A percentile compares a stretch with the other conserved stretches of the same genome.
Conservation (phyloP, 2,329 filamentous ascomycete genomes). For the Penicillium glabrum region DNA sequence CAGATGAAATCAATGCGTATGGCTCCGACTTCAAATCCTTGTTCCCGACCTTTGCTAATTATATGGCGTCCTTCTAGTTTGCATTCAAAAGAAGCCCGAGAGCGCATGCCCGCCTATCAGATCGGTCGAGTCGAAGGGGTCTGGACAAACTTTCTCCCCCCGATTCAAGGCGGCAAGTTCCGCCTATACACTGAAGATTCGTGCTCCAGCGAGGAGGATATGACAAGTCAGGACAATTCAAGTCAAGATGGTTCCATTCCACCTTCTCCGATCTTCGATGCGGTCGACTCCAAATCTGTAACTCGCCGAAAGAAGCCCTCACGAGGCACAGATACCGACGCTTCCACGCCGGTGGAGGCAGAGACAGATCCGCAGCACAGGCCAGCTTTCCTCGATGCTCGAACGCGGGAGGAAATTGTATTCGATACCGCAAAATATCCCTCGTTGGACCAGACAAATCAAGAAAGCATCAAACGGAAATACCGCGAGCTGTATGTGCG, state of each 20-base stretch:
- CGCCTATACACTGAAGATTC: slow-evolving; percentile 53
- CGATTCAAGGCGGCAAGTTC: slow-evolving; percentile 86
- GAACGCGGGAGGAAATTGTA: slow-evolving; percentile 72
- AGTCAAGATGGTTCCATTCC: slow-evolving; percentile 57
- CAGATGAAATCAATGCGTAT: slow-evolving; percentile 89
- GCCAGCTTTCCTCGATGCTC: slow-evolving; percentile 67
- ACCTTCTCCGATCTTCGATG: slow-evolving; percentile 60
- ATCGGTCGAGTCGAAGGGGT: slow-evolving; percentile 77
- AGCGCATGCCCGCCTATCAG: slow-evolving; percentile 76
- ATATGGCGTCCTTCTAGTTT: slow-evolving; percentile 55
- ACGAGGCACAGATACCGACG: slow-evolving; percentile 25
- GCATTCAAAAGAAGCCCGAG: slow-evolving; percentile 74
- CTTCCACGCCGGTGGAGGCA: slow-evolving; percentile 25
- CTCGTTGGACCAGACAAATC: slow-evolving; percentile 68
- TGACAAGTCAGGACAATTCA: slow-evolving; percentile 35
- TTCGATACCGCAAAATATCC: slow-evolving; percentile 82
- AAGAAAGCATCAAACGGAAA: slow-evolving; percentile 73
- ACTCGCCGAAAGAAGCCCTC: slow-evolving; percentile 39
- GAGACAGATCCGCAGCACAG: slow-evolving; percentile 37
- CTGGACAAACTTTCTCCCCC: slow-evolving; percentile 87
- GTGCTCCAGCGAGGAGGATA: slow-evolving; percentile 41
- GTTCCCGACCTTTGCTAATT: slow-evolving; percentile 5
- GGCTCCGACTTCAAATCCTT: slow-evolving; percentile 32
- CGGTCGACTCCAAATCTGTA: slow-evolving; percentile 41
- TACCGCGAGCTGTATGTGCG: slow-evolving; percentile 76